A percentile compares a stretch with the other conserved stretches of the same genome.
Evolutionary conservation across 2,329 filamentous ascomycete genomes (phyloP).

Genomic region (Fusarium guadeloupense): DNA sequence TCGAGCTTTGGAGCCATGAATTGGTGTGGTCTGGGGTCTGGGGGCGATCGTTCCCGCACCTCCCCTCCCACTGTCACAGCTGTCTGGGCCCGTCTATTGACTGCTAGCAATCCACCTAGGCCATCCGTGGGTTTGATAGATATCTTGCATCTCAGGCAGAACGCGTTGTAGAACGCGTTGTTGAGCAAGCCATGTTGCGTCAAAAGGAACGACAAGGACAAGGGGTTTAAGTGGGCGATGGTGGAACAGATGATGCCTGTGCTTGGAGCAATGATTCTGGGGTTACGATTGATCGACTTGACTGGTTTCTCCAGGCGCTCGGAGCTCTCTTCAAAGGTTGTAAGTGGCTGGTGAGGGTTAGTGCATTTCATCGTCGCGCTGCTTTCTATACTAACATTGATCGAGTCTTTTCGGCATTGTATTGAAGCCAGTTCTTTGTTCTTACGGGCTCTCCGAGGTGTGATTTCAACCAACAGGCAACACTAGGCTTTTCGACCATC

Average conservation of each 20-base stretch:
- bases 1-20: conserved; percentile 17
- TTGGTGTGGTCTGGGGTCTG: conserved; percentile 45
- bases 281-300: conserved; percentile 15
- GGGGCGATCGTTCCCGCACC: conserved; percentile 49
- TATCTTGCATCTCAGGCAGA: not conserved
- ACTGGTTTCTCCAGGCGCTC: not conserved
- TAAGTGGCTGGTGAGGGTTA: conserved; percentile 6
- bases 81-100: not conserved
- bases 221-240: not conserved
- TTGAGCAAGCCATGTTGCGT: conserved; percentile 9
- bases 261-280: conserved; percentile 7
- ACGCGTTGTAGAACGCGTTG: not conserved
- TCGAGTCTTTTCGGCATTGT: not conserved
- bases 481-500: not conserved
- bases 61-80: conserved; percentile 29
- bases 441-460: not conserved
- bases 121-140: not conserved
- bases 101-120: not conserved
- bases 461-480: not conserved
- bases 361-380: not conserved
- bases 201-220: conserved; percentile 10
- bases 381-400: not conserved
- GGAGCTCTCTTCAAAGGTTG: conserved; percentile 1
- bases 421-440: not conserved
- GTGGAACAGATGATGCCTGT: conserved; percentile 15